Evolutionary conservation across 1,284 basidiomycete species (phyloP).

Genomic region (Trichosporon asahii): DNA sequence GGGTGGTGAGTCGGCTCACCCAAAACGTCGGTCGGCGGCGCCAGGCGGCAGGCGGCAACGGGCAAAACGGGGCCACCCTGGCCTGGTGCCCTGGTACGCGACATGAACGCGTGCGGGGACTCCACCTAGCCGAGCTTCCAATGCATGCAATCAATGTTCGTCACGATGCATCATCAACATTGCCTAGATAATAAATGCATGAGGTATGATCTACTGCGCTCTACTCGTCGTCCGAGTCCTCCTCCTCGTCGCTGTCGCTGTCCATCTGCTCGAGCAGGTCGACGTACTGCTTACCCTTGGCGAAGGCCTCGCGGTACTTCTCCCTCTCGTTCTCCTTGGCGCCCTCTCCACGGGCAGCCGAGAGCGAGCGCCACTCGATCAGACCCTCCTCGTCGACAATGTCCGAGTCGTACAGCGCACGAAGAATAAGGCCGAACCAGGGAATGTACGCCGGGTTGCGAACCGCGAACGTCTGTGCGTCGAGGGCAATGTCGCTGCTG

Average conservation of each 20-base stretch:
- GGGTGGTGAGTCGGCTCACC: background rate
- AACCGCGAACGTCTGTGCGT: constrained; percentile 23
- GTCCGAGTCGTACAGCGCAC: constrained; percentile 51
- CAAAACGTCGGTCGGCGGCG: constrained; percentile 3
- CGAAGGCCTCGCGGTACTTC: constrained; percentile 35
- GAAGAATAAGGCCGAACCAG: constrained; percentile 48
- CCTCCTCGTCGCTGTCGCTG: constrained; percentile 43
- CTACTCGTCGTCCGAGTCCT: constrained; percentile 31
- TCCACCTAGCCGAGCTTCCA: background rate
- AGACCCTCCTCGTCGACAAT: constrained; percentile 48
- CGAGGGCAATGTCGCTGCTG: constrained; percentile 36
- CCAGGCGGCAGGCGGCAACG: background rate
- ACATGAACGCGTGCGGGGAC: constrained; percentile 8
- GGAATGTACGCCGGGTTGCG: constrained; percentile 26
- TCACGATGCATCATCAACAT: background rate
- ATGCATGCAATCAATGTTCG: background rate
- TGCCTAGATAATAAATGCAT: constrained; percentile 16
- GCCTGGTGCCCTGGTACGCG: background rate
- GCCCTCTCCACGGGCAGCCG: constrained; percentile 42
- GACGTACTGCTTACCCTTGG: constrained; percentile 47
- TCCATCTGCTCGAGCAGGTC: constrained; percentile 49
- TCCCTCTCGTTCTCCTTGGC: constrained; percentile 38
- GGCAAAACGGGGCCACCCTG: background rate
- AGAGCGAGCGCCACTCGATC: constrained; percentile 49
- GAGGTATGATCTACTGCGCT: constrained; percentile 11